Base-by-base conservation (phyloP, 208 protist genomes). In the Leishmania martiniquensis region DNA sequence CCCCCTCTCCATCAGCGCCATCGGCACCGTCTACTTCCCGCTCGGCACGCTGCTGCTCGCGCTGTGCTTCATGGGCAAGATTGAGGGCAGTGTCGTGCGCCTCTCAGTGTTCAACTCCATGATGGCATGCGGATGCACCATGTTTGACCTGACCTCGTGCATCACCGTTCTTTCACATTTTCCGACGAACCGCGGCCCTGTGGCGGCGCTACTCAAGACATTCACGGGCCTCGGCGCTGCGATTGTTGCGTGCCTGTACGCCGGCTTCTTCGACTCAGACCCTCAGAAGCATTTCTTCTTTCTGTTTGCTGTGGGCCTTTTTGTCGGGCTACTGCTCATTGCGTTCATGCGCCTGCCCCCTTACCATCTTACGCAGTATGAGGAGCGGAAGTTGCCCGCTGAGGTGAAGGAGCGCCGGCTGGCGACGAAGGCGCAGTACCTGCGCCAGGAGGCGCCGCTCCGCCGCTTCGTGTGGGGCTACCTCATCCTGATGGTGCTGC, bases 161-260 rank as follows among this genome's bases (percentile, higher is more conserved):
- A 73, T 88, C 34, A 90, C 89, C 5, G 73, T 92, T 6, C 65
- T 82, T 34, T 76, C 81, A 29, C 69, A 76, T 47, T 92, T 92
- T 74, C 89, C 89, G 9, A 86, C 84, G 44, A 90, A 92, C 78
- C 89, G 89, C 6, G 89, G 89, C 39, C 71, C 82, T 15, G 84
- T 92, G 39, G 67, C 86, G 25, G 86, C 79, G 68, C 82, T 92
- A 55, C 77, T 84, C 44, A 93, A 93, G 82, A 80, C 86, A 17
- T 88, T 91, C 78, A 88, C 89, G 10, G 83, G 87, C 57, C 89
- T 93, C 52, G 89, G 89, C 49, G 84, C 77, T 39, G 87, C 87
- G 17, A 86, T 94, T 70, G 49, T 92, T 80, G 82, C 49, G n/a
- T 77, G 75, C 17, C 83, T 92, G 59, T 73, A 88, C 49, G 44